phyloP scores from a whole-genome alignment of 2,329 filamentous ascomycete genomes.

The Sporothrix euskadiensis region DNA sequence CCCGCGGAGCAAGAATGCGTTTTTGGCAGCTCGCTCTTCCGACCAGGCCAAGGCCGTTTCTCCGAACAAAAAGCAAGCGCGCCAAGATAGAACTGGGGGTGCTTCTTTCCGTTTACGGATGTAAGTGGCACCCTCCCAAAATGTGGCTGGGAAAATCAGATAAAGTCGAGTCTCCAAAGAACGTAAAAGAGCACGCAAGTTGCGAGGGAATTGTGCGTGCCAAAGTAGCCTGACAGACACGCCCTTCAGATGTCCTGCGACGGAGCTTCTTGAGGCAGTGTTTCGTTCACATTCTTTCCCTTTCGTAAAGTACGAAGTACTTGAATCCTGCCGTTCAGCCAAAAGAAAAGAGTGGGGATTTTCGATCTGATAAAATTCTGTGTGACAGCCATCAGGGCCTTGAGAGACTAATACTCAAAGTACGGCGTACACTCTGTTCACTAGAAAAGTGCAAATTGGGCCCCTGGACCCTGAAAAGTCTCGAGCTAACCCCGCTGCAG shows the following conservation, averaged over 20 bases:
- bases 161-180: neutral
- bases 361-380: slow-evolving; percentile 26
- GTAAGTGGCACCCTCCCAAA: neutral
- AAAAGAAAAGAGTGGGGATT: neutral
- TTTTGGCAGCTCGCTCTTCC: slow-evolving; percentile 16
- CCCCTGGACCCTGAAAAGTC: neutral
- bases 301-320: neutral
- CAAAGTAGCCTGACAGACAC: neutral
- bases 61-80: slow-evolving; percentile 14
- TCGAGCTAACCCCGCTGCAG: neutral
- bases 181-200: neutral
- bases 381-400: neutral
- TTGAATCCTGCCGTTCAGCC: neutral
- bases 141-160: neutral
- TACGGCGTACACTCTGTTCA: neutral
- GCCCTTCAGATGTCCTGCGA: neutral
- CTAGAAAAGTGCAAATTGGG: neutral
- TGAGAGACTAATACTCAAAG: neutral
- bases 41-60: slow-evolving; percentile 9
- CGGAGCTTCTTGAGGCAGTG: neutral
- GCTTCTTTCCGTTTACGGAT: slow-evolving; percentile 1
- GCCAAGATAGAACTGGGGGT: neutral
- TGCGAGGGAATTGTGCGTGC: neutral
- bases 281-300: neutral
- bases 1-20: slow-evolving; percentile 18